Percentiles rank a stretch among this genome's conserved stretches.
Conservation (phyloP, 805 yeast genomes). For the Sugiyamaella chiloensis region DNA sequence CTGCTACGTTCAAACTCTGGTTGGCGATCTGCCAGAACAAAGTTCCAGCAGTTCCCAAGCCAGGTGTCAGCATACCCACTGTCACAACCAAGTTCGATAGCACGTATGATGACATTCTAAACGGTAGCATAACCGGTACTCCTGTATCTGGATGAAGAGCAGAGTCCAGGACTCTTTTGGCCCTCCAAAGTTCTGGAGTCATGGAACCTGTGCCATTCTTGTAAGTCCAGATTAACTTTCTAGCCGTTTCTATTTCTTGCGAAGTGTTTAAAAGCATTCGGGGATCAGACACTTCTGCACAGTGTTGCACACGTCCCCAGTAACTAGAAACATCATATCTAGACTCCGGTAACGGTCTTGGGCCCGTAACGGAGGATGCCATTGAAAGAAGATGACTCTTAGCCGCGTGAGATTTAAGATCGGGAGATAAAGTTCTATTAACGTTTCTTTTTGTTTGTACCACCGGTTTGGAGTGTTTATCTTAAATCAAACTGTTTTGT, state of each 20-base stretch:
- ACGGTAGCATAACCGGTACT: slow-evolving; percentile 86
- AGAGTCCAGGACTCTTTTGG: slow-evolving; percentile 83
- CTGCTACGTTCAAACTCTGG: slow-evolving; percentile 95
- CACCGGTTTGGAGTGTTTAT: too few species aligned
- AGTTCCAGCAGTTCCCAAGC: slow-evolving; percentile 84
- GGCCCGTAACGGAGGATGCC: slow-evolving; percentile 90
- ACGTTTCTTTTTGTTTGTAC: too few species aligned
- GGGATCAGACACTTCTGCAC: slow-evolving; percentile 92
- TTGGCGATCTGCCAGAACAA: slow-evolving; percentile 97
- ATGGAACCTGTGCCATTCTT: slow-evolving; percentile 65
- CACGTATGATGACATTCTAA: slow-evolving; percentile 96
- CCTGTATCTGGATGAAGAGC: slow-evolving; percentile 97
- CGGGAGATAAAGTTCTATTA: background rate
- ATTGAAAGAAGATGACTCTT: slow-evolving; percentile 35
- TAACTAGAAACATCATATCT: slow-evolving; percentile 76
- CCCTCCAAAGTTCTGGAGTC: slow-evolving; percentile 83
- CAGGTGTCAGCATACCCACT: slow-evolving; percentile 97
- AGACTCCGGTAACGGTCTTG: slow-evolving; percentile 74
- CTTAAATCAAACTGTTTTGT: too few species aligned
- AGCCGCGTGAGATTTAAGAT: slow-evolving; percentile 1
- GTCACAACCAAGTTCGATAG: slow-evolving; percentile 91
- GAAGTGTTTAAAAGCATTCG: slow-evolving; percentile 65
- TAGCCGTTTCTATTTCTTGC: slow-evolving; percentile 61
- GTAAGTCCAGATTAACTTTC: slow-evolving; percentile 62
- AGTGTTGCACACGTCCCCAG: slow-evolving; percentile 92